A percentile compares a stretch with the other conserved stretches of the same genome.
These are phyloP conservation scores for Colletotrichum gloeosporioides DNA, from an alignment of 2,329 filamentous ascomycete species.

Conservation along the genomic window DNA sequence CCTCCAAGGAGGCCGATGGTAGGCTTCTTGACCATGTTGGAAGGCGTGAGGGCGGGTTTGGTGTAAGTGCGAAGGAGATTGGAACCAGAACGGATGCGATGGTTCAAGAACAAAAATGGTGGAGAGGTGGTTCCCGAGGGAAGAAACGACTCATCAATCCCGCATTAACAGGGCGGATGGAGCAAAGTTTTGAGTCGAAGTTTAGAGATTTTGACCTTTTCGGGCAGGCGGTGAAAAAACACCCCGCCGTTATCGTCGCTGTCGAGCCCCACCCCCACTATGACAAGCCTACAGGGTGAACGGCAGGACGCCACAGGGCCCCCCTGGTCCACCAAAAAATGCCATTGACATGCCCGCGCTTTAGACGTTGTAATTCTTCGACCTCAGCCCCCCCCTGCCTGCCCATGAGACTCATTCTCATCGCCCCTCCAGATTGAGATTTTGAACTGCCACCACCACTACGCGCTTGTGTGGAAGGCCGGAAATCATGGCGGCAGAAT, in stretches of 20 bases:
- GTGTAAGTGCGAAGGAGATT: background rate
- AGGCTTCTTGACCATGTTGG: conserved; percentile 36
- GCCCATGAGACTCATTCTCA: background rate
- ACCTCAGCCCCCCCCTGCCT: background rate
- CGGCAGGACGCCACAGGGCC: background rate
- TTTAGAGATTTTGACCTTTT: background rate
- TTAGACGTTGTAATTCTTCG: conserved; percentile 5
- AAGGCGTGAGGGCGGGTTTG: background rate
- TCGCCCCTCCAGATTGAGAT: background rate
- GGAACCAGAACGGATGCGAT: background rate
- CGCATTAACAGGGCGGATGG: background rate
- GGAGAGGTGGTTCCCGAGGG: background rate
- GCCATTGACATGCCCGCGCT: background rate
- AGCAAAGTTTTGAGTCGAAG: conserved; percentile 16
- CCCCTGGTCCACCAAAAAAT: conserved; percentile 12
- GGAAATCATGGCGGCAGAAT: conserved; percentile 5
- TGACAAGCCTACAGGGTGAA: background rate
- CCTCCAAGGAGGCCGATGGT: conserved; percentile 60
- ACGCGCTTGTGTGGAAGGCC: background rate
- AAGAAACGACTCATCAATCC: conserved; percentile 14
- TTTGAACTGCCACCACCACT: background rate
- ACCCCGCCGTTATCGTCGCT: conserved; percentile 15
- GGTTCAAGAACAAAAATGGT: background rate
- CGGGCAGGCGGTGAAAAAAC: conserved; percentile 3
- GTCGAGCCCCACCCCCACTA: conserved; percentile 16